These are phyloP conservation scores for Populus trichocarpa DNA, from an alignment of 441 rosid genomes.

Conservation along the genomic window DNA sequence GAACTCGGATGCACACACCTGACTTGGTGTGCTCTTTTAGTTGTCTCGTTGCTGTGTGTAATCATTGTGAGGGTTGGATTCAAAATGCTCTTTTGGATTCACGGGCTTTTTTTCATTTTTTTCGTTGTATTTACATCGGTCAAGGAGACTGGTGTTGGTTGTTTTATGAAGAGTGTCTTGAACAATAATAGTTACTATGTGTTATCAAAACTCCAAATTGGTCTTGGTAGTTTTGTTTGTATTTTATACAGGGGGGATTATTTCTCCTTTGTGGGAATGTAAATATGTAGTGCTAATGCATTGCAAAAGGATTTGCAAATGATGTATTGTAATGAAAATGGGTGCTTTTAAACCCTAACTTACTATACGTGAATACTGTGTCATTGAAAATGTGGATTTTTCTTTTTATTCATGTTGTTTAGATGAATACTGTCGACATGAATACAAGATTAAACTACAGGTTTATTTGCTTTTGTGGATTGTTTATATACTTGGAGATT, in stretches of 20 bases:
- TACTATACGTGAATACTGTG: not conserved
- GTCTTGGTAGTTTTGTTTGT: conserved; percentile 34
- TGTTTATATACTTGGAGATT: not conserved
- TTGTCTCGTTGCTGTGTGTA: conserved; percentile 16
- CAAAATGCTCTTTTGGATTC: conserved; percentile 24
- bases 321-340: conserved; percentile 19
- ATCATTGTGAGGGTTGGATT: conserved; percentile 26
- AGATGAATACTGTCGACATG: not conserved
- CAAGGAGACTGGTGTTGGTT: conserved; percentile 28
- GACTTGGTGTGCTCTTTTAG: not conserved
- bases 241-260: conserved; percentile 19
- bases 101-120: conserved; percentile 6
- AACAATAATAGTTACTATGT: conserved; percentile 29
- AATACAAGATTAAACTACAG: not conserved
- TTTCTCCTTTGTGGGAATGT: conserved; percentile 40
- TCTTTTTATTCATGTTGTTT: not conserved
- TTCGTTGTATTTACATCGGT: conserved; percentile 18
- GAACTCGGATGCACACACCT: not conserved
- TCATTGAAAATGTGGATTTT: not conserved
- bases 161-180: conserved; percentile 26
- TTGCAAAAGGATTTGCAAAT: conserved; percentile 25
- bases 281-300: conserved; percentile 41
- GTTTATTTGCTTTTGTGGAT: not conserved
- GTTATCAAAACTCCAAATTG: conserved; percentile 34
- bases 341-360: conserved; percentile 17